Base-by-base conservation (phyloP, 1,284 basidiomycete genomes). In the Cryptococcus depauperatus region DNA sequence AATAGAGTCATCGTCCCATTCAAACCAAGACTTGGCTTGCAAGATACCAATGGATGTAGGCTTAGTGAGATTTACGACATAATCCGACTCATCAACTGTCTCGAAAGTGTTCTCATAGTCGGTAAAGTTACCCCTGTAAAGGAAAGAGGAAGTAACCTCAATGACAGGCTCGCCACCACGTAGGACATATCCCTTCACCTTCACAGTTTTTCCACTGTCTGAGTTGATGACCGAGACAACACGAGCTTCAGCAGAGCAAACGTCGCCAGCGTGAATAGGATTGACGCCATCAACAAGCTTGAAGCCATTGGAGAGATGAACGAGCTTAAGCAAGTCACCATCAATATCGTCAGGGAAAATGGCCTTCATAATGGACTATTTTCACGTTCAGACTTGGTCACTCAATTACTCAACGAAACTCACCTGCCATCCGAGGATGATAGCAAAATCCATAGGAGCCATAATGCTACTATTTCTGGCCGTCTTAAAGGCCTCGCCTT, bases 361-460 rank as follows among this genome's bases (percentile, higher is more conserved):
- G 2, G 90, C 82, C 69, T 86, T 88, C 84, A 96, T 96, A 70
- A 95, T 95, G 8, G 90, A 85, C 85, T 92, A 57, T 2, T 55
- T 23, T 16, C 14, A 16, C 37, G 21, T 33, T 9, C 56, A 50
- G 50, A 51, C 41, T 47, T 7, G n/a, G 32, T 28, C 23, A 49
- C 6, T 22, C 10, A 14, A 7, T 2, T 19, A 38, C 19, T 3
- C 19, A 5, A 38, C 9, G 18, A 37, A 37, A 71, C 81, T 55
- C 63, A 87, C 87, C 81, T 90, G 82, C 92, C 93, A 97, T 35
- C 92, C 91, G 39, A 91, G 85, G 48, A 97, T 92, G 64, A 98
- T 98, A 45, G 91, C 90, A 64, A 95, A 97, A 75, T 98, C 95
- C 89, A 98, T 95, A 0, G 93, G 93, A 1, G 89, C 88, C 61